Base-by-base conservation (phyloP, 768 basidiomycete species). In the Boletales sp. region DNA sequence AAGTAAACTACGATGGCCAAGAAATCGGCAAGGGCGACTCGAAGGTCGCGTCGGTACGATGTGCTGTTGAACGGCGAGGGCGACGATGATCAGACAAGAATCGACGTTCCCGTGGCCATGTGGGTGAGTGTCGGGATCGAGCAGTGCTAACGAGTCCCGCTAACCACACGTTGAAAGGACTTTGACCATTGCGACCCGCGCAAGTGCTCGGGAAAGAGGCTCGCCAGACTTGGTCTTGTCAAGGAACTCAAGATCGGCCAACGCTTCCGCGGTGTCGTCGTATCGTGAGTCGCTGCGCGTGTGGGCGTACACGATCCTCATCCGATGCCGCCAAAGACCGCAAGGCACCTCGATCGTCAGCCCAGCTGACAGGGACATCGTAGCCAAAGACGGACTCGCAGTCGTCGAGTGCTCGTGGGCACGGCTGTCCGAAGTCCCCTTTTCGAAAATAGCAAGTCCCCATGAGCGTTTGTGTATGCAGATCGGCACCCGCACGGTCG, bases 321-420 rank as follows among this genome's bases (percentile, higher is more conserved):
- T 27, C 27, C 8, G 12, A 6, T 29, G 4, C 8, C 15, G 37
- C 35, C 30, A 37, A 50, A 94, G 93, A 31, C 95, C 95, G 3
- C 90, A 92, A 62, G 95, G 85, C 0, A 87, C 76, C 27, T 76
- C 81, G 57, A 73, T 87, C 19, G 77, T 97, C 18, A 88, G 84
- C 40, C 93, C 92, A 1, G 78, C 85, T 1, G 97, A 99, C 62
- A 79, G 82, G n/a, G 84, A 86, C 5, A 81, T 94, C 49, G 74
- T 98, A 9, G 72, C 79, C 0, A 73, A 76, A 40, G 73, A 74
- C 31, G 97, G 97, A 0, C 70, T 97, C 6, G 97, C 95, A 1
- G 97, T 99, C n/a, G 91, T 99, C 2, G 97, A 99, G 65, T 98
- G 95, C 66, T 95, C 92, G 4, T 99, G 97, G 97, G 95, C 97